A percentile compares a stretch with the other conserved stretches of the same genome.
phyloP scores from a whole-genome alignment of 192 early-diverging fungal species.

The Podila epigama region DNA sequence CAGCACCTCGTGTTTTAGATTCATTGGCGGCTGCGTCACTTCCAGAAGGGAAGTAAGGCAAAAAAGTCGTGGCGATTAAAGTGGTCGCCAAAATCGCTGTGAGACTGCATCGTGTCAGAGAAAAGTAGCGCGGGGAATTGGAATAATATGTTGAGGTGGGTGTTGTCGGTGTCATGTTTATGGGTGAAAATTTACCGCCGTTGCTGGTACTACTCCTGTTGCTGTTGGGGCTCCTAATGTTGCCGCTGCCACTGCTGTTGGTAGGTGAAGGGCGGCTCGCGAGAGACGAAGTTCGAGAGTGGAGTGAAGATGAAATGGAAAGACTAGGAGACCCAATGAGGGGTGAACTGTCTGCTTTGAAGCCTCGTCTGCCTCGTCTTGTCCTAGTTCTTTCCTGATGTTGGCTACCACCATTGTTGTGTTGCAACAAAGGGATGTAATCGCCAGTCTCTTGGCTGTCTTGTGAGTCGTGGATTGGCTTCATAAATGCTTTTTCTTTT shows the following conservation, averaged over 20 bases:
- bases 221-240: neutral
- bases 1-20: neutral
- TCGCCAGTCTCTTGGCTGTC: neutral
- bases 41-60: constrained; percentile 4
- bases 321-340: neutral
- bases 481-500: neutral
- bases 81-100: neutral
- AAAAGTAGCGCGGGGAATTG: constrained; percentile 4
- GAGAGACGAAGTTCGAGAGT: neutral
- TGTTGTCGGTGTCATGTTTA: neutral
- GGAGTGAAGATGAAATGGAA: neutral
- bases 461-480: neutral
- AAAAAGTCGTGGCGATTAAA: constrained; percentile 4
- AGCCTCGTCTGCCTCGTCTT: neutral
- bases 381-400: neutral
- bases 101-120: constrained; percentile 9
- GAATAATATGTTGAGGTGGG: neutral
- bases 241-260: no score
- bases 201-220: neutral
- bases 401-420: neutral
- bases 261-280: neutral
- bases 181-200: neutral
- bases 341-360: no score
- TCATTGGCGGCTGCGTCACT: constrained; percentile 11
- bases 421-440: neutral